A percentile compares a stretch with the other conserved stretches of the same genome.
Evolutionary conservation across 2,329 filamentous ascomycete genomes (phyloP).

Genomic region (Aspergillus costaricaensis): DNA sequence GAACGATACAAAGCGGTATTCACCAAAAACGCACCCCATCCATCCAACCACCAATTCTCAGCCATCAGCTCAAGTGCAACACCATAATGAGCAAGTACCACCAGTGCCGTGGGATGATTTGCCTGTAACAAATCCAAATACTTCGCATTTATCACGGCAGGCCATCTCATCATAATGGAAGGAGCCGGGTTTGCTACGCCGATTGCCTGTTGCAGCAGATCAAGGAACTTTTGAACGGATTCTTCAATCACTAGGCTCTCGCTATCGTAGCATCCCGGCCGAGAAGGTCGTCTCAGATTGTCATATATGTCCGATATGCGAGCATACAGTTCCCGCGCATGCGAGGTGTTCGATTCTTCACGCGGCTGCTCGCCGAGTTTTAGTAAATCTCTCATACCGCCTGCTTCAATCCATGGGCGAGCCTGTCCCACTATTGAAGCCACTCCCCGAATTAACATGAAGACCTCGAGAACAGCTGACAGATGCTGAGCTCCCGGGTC

Average conservation of each 20-base stretch:
- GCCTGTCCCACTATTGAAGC: slow-evolving; percentile 14
- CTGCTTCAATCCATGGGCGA: slow-evolving; percentile 16
- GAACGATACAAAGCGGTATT: not conserved
- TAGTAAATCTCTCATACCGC: slow-evolving; percentile 8
- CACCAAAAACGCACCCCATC: slow-evolving; percentile 11
- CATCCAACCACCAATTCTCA: slow-evolving; percentile 15
- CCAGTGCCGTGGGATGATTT: not conserved
- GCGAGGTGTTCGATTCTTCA: not conserved
- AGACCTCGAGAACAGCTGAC: slow-evolving; percentile 12
- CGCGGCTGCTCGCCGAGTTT: not conserved
- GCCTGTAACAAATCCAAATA: slow-evolving; percentile 2
- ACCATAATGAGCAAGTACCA: slow-evolving; percentile 9
- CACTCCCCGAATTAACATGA: slow-evolving; percentile 13
- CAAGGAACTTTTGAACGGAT: not conserved
- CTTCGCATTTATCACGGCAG: slow-evolving; percentile 1
- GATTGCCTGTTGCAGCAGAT: slow-evolving; percentile 1
- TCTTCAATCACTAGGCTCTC: not conserved
- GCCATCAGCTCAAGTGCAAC: slow-evolving; percentile 6
- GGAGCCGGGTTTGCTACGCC: not conserved
- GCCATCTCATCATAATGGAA: slow-evolving; percentile 11
- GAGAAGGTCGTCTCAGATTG: not conserved
- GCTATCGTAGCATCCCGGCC: not conserved
- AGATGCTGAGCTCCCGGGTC: not conserved
- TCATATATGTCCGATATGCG: not conserved
- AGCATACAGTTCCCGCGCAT: not conserved